Evolutionary conservation across 139 green algal species (phyloP).

Genomic region (Eudorina sp.): DNA sequence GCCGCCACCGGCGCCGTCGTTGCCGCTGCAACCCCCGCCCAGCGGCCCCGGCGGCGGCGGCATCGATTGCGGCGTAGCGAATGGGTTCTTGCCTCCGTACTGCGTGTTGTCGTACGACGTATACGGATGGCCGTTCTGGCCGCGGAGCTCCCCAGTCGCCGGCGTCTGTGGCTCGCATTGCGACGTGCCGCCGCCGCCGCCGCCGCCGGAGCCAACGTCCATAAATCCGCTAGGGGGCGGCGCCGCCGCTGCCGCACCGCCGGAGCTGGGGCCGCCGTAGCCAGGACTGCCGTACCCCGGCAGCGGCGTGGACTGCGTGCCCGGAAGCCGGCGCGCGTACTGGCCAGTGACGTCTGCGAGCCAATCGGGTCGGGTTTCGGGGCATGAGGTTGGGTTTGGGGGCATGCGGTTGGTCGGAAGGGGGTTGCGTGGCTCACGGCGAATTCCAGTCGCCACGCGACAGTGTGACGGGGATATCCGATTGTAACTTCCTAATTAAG

Average conservation of each 20-base stretch:
- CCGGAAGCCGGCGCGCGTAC: too few species aligned
- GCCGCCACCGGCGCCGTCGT: not conserved
- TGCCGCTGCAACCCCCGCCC: not conserved
- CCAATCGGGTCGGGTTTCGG: too few species aligned
- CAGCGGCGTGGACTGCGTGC: not conserved
- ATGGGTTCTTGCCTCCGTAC: not conserved
- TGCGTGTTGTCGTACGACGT: not conserved
- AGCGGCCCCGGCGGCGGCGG: not conserved
- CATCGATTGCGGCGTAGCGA: not conserved
- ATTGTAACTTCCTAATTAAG: too few species aligned
- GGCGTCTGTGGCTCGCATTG: not conserved
- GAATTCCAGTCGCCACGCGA: too few species aligned
- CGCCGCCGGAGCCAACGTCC: not conserved
- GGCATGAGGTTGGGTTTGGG: too few species aligned
- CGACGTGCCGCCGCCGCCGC: not conserved
- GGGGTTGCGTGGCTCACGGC: too few species aligned
- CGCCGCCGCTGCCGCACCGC: not conserved
- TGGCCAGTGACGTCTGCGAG: too few species aligned
- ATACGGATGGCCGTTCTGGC: not conserved
- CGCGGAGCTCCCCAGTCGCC: not conserved
- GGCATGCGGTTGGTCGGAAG: too few species aligned
- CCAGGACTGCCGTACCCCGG: not conserved
- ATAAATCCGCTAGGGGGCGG: not conserved
- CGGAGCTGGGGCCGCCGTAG: not conserved
- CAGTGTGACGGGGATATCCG: too few species aligned